Percentiles rank a stretch among this genome's conserved stretches.
These are phyloP conservation scores for Microthyrium microscopicum DNA, from an alignment of 2,329 filamentous ascomycete species.

Conservation along the genomic window DNA sequence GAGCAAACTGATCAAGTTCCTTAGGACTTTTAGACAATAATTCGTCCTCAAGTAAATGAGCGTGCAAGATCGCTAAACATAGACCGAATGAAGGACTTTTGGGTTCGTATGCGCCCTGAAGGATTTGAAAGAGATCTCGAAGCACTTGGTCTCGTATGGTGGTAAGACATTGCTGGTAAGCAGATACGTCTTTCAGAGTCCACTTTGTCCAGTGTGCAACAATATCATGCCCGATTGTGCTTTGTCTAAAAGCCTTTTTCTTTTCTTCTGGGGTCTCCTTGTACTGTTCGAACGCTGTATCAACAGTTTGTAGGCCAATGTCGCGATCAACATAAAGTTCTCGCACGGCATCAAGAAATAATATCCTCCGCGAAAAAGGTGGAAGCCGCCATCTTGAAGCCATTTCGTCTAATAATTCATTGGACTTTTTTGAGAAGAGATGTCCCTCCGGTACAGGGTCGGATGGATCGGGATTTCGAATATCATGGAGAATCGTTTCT, in stretches of 20 bases:
- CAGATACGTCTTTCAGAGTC: conserved; percentile 31
- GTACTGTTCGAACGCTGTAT: conserved; percentile 65
- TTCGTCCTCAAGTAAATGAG: conserved; percentile 65
- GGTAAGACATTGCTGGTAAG: conserved; percentile 59
- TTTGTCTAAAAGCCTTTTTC: conserved; percentile 42
- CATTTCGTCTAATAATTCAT: conserved; percentile 71
- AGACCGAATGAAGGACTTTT: conserved; percentile 69
- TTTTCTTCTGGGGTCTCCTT: conserved; percentile 54
- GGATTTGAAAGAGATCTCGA: conserved; percentile 71
- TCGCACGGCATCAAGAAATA: conserved; percentile 69
- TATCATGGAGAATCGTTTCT: conserved; percentile 50
- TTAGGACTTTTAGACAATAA: conserved; percentile 55
- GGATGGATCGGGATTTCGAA: conserved; percentile 33
- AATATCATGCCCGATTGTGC: conserved; percentile 20
- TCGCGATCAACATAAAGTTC: conserved; percentile 77
- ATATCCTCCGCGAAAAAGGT: conserved; percentile 58
- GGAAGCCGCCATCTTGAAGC: conserved; percentile 81
- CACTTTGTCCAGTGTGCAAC: conserved; percentile 33
- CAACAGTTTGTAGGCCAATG: conserved; percentile 63
- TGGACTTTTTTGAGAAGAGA: conserved; percentile 55
- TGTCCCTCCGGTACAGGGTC: conserved; percentile 31
- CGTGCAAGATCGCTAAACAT: conserved; percentile 64
- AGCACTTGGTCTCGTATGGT: conserved; percentile 67
- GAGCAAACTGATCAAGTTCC: conserved; percentile 54
- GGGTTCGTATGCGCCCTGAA: conserved; percentile 77